A percentile compares a stretch with the other conserved stretches of the same genome.
These are phyloP conservation scores for Taphrina confusa DNA, from an alignment of 1,139 yeast species.

Conservation along the genomic window DNA sequence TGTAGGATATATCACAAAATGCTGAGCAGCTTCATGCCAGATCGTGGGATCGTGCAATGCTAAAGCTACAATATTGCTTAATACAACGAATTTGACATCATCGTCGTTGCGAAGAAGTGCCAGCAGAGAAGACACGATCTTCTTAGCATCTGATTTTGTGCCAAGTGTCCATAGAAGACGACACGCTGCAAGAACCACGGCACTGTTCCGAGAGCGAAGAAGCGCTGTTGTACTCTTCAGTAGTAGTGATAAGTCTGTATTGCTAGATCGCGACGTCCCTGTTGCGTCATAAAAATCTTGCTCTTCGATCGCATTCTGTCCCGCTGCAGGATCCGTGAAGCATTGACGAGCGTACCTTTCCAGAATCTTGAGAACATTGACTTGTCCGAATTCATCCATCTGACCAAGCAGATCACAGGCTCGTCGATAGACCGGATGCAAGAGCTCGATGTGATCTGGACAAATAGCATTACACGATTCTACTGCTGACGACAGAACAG, in stretches of 20 bases:
- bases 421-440: constrained; percentile 72
- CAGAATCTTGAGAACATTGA: constrained; percentile 60
- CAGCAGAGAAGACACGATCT: constrained; percentile 56
- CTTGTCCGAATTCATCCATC: constrained; percentile 79
- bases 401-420: constrained; percentile 57
- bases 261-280: constrained; percentile 49
- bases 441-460: constrained; percentile 60
- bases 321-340: constrained; percentile 45
- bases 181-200: constrained; percentile 62
- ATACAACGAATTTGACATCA: constrained; percentile 46
- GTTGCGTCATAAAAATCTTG: constrained; percentile 35
- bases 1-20: constrained; percentile 61
- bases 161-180: constrained; percentile 59
- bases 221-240: neutral
- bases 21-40: constrained; percentile 54
- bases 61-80: constrained; percentile 45
- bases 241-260: constrained; percentile 48
- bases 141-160: constrained; percentile 51
- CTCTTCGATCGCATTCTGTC: constrained; percentile 22
- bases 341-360: constrained; percentile 66
- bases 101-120: constrained; percentile 49
- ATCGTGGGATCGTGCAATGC: constrained; percentile 49
- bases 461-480: constrained; percentile 59
- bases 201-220: constrained; percentile 9
- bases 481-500: constrained; percentile 72